A percentile compares a stretch with the other conserved stretches of the same genome.
phyloP scores from a whole-genome alignment of 1,284 basidiomycete genomes.

The Ceratobasidium sp. region DNA sequence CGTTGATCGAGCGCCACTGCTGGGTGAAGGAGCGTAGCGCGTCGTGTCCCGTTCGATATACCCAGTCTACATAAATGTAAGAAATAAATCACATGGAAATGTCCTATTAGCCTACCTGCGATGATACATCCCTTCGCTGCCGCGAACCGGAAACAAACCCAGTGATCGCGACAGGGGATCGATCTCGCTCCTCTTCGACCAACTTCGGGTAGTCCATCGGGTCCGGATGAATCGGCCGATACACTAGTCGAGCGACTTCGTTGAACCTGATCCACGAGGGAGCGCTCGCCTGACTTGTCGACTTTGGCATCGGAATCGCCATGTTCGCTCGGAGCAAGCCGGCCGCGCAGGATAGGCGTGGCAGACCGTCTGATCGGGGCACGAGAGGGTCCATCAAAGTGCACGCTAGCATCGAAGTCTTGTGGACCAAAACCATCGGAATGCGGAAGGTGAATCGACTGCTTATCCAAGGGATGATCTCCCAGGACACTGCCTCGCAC shows the following conservation, averaged over 20 bases:
- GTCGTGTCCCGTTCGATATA: slow-evolving; percentile 7
- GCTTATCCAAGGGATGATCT: neutral
- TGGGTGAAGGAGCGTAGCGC: slow-evolving; percentile 6
- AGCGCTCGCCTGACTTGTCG: neutral
- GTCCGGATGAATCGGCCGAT: slow-evolving; percentile 12
- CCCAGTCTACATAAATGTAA: slow-evolving; percentile 8
- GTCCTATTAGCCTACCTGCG: neutral
- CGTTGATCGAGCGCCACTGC: slow-evolving; percentile 12
- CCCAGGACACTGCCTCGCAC: neutral
- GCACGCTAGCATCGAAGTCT: slow-evolving; percentile 37
- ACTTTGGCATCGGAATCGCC: slow-evolving; percentile 8
- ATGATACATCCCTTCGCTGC: neutral
- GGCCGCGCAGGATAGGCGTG: slow-evolving; percentile 16
- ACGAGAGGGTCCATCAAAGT: slow-evolving; percentile 17
- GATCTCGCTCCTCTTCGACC: neutral
- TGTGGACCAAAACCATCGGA: neutral
- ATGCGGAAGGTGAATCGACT: slow-evolving; percentile 3
- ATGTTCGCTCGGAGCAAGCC: neutral
- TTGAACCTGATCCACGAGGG: neutral
- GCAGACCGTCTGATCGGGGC: slow-evolving; percentile 19
- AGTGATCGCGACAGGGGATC: slow-evolving; percentile 5
- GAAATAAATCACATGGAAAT: neutral
- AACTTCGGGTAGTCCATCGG: neutral
- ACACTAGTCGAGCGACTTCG: slow-evolving; percentile 18
- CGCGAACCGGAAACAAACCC: neutral